Conservation (phyloP, 2,329 filamentous ascomycete species). For the Zasmidium cellare region DNA sequence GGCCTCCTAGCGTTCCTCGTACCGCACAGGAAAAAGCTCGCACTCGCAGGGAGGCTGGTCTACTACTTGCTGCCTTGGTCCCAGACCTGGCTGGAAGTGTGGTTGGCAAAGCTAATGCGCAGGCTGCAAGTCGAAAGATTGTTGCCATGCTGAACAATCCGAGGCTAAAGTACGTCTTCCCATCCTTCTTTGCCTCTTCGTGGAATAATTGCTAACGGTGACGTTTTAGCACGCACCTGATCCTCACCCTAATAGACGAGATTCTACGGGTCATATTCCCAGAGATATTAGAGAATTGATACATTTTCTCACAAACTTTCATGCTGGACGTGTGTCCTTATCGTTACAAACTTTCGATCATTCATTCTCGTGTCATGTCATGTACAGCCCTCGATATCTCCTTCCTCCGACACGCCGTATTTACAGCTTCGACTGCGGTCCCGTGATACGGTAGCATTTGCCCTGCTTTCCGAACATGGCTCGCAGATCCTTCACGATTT, state of each 20-base stretch:
- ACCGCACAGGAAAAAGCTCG: constrained; percentile 72
- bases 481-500: constrained; percentile 20
- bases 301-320: too few relatives aligned
- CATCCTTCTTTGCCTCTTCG: neutral
- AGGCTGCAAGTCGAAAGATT: constrained; percentile 82
- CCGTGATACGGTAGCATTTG: constrained; percentile 18
- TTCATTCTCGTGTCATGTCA: neutral
- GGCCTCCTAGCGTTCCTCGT: constrained; percentile 55
- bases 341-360: constrained; percentile 1
- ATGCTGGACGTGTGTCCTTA: too few relatives aligned
- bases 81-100: constrained; percentile 92
- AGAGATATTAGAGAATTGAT: constrained; percentile 26
- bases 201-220: constrained; percentile 24
- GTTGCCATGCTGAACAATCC: constrained; percentile 91
- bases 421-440: constrained; percentile 17
- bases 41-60: constrained; percentile 80
- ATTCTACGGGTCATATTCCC: constrained; percentile 48
- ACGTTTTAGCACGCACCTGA: constrained; percentile 48
- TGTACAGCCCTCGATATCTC: neutral
- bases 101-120: constrained; percentile 87
- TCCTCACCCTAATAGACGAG: constrained; percentile 53
- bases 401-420: neutral
- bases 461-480: constrained; percentile 25
- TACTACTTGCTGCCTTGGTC: constrained; percentile 85
- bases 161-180: constrained; percentile 77